Conservation (phyloP, 257 asterid species). For the Solanum medicagineum region DNA sequence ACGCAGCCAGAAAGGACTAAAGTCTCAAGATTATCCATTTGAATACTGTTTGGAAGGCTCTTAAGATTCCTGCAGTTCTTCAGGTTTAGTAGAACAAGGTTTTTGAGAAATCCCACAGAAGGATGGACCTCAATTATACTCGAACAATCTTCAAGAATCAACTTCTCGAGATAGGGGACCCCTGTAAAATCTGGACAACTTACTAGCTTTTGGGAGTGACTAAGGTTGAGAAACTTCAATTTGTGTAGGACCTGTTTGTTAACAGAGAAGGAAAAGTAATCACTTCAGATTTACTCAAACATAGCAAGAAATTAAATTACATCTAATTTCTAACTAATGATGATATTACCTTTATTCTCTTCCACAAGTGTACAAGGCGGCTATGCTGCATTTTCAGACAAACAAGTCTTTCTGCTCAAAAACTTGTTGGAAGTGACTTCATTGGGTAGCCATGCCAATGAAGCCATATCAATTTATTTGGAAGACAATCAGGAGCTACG, state of each 20-base stretch:
- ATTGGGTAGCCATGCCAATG: constrained; percentile 2
- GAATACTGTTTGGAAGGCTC: background rate
- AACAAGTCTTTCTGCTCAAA: background rate
- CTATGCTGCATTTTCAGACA: background rate
- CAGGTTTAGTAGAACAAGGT: background rate
- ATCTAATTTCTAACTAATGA: background rate
- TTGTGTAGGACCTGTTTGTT: background rate
- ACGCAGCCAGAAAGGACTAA: constrained; percentile 2
- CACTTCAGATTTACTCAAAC: background rate
- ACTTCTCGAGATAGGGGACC: constrained; percentile 3
- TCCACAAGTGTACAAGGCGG: background rate
- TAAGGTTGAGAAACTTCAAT: constrained; percentile 11
- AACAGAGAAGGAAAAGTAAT: background rate
- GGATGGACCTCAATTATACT: background rate
- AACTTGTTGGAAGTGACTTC: background rate
- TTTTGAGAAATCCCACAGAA: constrained; percentile 1
- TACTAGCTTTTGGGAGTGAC: constrained; percentile 5
- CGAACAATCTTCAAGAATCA: background rate
- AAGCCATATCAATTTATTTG: background rate
- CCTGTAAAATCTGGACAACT: constrained; percentile 5
- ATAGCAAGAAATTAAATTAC: no score
- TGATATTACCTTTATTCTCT: background rate
- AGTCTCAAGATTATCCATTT: background rate
- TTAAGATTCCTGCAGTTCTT: background rate
- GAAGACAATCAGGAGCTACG: background rate